Percentiles rank a stretch among this genome's conserved stretches.
These are phyloP conservation scores for Phytophthora fragariaefolia DNA, from an alignment of 352 stramenopile genomes.

Conservation along the genomic window DNA sequence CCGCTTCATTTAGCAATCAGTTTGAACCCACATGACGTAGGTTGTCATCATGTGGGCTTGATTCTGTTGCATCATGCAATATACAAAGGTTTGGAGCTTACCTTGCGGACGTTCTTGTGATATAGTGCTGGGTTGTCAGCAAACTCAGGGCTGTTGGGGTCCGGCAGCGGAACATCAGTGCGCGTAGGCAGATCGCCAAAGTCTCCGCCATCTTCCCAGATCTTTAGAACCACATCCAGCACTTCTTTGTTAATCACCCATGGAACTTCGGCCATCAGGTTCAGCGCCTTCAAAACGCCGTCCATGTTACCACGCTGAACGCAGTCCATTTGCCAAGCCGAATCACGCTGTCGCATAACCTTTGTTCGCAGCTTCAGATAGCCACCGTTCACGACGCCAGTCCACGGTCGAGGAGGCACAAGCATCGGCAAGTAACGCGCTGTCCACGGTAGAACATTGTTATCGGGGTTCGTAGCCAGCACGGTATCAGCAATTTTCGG, in stretches of 20 bases:
- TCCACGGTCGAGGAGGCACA: conserved; percentile 94
- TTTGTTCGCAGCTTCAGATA: conserved; percentile 94
- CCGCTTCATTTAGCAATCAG: conserved; percentile 75
- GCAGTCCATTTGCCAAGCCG: conserved; percentile 88
- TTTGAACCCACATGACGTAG: conserved; percentile 85
- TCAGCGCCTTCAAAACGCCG: conserved; percentile 91
- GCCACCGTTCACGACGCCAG: conserved; percentile 87
- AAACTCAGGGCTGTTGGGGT: conserved; percentile 65
- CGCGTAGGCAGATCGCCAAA: conserved; percentile 94
- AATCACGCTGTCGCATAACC: conserved; percentile 92
- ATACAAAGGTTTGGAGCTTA: conserved; percentile 37
- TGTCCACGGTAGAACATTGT: conserved; percentile 79
- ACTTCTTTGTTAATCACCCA: conserved; percentile 97
- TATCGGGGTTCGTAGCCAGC: conserved; percentile 54
- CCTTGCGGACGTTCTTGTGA: conserved; percentile 77
- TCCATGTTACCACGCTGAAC: conserved; percentile 87
- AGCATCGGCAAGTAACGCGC: conserved; percentile 96
- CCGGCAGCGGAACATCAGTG: conserved; percentile 64
- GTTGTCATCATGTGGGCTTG: conserved; percentile 70
- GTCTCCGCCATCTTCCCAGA: conserved; percentile 91
- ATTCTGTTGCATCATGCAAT: conserved; percentile 72
- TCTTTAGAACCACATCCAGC: conserved; percentile 90
- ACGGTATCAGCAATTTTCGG: conserved; percentile 60
- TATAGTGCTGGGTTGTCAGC: conserved; percentile 71
- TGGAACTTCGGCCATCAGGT: conserved; percentile 92